Evolutionary conservation across 1,139 yeast genomes (phyloP).

Genomic region (Hyphopichia khmerensis): DNA sequence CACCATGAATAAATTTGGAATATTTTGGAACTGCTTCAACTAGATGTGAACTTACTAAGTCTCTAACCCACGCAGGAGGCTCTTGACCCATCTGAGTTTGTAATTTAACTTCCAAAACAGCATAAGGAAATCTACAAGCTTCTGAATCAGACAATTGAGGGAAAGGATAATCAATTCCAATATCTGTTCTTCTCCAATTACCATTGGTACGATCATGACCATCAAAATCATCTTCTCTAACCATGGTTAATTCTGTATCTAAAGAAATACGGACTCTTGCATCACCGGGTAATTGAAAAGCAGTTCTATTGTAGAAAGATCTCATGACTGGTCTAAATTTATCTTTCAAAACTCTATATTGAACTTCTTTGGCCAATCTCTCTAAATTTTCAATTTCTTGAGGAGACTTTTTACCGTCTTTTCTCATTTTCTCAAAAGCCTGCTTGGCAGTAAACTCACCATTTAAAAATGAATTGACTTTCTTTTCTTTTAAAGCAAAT

Average conservation of each 20-base stretch:
- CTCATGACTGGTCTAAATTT: constrained; percentile 91
- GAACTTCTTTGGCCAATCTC: constrained; percentile 88
- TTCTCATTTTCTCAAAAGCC: constrained; percentile 88
- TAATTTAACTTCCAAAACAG: constrained; percentile 92
- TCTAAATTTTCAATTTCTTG: constrained; percentile 92
- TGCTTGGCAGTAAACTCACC: constrained; percentile 87
- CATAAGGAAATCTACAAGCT: constrained; percentile 92
- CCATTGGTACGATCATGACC: constrained; percentile 85
- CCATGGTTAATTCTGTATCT: constrained; percentile 94
- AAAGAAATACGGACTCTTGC: constrained; percentile 97
- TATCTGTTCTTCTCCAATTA: constrained; percentile 98
- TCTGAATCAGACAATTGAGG: constrained; percentile 80
- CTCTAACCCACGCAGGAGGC: constrained; percentile 97
- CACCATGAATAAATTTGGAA: constrained; percentile 95
- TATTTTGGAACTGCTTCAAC: constrained; percentile 98
- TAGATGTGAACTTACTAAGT: constrained; percentile 83
- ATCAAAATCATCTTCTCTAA: constrained; percentile 95
- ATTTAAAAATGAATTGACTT: constrained; percentile 76
- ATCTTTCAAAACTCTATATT: constrained; percentile 80
- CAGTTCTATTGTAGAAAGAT: constrained; percentile 96
- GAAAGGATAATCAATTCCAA: constrained; percentile 96
- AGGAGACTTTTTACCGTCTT: constrained; percentile 83
- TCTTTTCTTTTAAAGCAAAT: constrained; percentile 86
- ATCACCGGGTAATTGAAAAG: constrained; percentile 98
- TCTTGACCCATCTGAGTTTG: constrained; percentile 98